Percentiles rank a stretch among this genome's conserved stretches.
These are phyloP conservation scores for Whalleya microplaca DNA, from an alignment of 2,329 filamentous ascomycete genomes.

Conservation along the genomic window DNA sequence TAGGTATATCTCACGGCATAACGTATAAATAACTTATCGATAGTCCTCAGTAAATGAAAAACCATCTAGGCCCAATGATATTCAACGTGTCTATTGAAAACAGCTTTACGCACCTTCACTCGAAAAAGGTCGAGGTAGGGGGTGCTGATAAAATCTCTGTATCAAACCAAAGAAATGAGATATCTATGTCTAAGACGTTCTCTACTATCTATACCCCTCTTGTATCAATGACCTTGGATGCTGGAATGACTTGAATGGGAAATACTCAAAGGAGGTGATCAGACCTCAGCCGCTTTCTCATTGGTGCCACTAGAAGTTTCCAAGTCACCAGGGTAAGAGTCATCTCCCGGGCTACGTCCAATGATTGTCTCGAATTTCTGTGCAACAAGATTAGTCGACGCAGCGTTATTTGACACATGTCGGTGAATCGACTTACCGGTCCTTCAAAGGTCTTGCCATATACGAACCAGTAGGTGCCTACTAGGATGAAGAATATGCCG, in stretches of 20 bases:
- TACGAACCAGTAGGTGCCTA: slow-evolving; percentile 32
- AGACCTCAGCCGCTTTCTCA: slow-evolving; percentile 17
- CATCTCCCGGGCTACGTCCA: slow-evolving; percentile 21
- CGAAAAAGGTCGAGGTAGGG: no score
- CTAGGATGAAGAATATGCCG: slow-evolving; percentile 38
- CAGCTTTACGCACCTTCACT: no score
- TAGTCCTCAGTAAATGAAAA: no score
- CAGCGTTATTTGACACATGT: neutral
- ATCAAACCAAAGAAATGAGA: no score
- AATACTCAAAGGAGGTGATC: neutral
- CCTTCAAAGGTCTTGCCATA: slow-evolving; percentile 35
- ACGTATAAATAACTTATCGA: no score
- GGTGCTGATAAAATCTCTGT: no score
- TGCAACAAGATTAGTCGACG: slow-evolving; percentile 1
- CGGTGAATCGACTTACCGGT: slow-evolving; percentile 27
- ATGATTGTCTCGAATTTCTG: slow-evolving; percentile 36
- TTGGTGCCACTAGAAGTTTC: slow-evolving; percentile 14
- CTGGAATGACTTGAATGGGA: neutral
- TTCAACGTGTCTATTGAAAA: no score
- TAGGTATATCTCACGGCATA: no score
- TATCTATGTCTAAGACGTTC: neutral
- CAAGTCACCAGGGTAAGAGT: slow-evolving; percentile 3
- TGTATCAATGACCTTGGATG: neutral
- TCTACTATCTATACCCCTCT: neutral
- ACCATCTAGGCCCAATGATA: no score